Evolutionary conservation across 805 yeast species (phyloP), one percentile per base, ranked within the genome.

Genomic region (Pichia nanzhaoensis): DNA sequence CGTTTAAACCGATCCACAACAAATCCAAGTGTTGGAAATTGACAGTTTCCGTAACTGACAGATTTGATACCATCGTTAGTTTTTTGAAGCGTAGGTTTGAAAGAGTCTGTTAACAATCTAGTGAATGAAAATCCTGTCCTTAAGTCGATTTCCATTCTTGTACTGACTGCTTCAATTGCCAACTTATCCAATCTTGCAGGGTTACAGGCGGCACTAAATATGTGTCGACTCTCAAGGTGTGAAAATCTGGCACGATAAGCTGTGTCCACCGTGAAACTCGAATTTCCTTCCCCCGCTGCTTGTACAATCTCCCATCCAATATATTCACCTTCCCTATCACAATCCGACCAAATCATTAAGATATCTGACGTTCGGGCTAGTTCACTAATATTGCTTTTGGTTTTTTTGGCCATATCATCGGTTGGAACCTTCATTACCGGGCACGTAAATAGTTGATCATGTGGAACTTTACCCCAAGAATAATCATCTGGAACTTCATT

Each of bases 311-410:
- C 96, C 67, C 73, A 78, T 0, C 97, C 98, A 46, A 90, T 90
- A 61, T 80, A 84, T 61, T 90, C 98, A 2, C 98, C 98, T 60
- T 90, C 98, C 32, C 97, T 70, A 71, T 90, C 98, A 65, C 99
- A 93, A 72, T 93, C 99, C 1, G 99, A 93, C 98, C 99, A 93
- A 7, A 93, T 87, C 85, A 88, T 86, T 44, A 93, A 65, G 34
- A 67, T 67, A 42, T 78, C 75, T 5, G 86, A 76, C 17, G 56
- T 57, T 34, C 80, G 61, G 4, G 89, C 84, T 57, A 88, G 88
- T 4, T 62, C 62, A 27, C 73, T 61, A 40, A 93, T 87, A 58
- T 91, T 93, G 10, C 68, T 64, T 3, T 82, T 82, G 19, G 88
- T 56, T 20, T 55, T 48, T 21, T 45, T 54, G 46, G 71, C 71